A percentile compares a stretch with the other conserved stretches of the same genome.
phyloP scores from a whole-genome alignment of 192 early-diverging fungal genomes.

The Diversispora epigaea region DNA sequence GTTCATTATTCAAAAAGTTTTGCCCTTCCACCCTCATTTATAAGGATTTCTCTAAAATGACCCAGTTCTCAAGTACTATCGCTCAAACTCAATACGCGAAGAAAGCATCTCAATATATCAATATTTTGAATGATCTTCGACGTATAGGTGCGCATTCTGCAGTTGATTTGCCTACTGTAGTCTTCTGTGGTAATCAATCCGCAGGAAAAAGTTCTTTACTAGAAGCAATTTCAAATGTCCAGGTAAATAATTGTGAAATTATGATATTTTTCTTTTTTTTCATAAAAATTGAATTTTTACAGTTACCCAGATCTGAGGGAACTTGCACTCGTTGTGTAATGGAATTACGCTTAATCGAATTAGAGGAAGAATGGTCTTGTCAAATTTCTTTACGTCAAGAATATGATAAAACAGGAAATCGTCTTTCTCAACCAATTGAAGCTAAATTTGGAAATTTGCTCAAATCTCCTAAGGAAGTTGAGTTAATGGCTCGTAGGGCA shows the following conservation, averaged over 20 bases:
- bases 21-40: too few species aligned
- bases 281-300: not conserved
- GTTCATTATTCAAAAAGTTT: too few species aligned
- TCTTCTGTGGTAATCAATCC: conserved; percentile 58
- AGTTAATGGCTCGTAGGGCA: conserved; percentile 47
- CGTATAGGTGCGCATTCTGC: conserved; percentile 7
- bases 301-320: conserved; percentile 49
- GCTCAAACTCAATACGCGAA: not conserved
- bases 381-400: conserved; percentile 50
- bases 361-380: conserved; percentile 40
- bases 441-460: conserved; percentile 42
- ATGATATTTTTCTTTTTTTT: not conserved
- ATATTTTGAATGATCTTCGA: conserved; percentile 12
- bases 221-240: conserved; percentile 54
- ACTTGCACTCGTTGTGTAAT: conserved; percentile 60
- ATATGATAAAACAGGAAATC: conserved; percentile 40
- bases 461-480: conserved; percentile 37
- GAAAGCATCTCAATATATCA: not conserved
- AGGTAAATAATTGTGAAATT: not conserved
- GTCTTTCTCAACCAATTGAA: conserved; percentile 41
- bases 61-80: not conserved
- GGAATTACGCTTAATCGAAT: conserved; percentile 48
- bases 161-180: conserved; percentile 56
- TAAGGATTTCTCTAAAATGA: too few species aligned
- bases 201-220: conserved; percentile 54